Base-by-base conservation (phyloP, 2,329 filamentous ascomycete genomes). In the Phialophora macrospora region DNA sequence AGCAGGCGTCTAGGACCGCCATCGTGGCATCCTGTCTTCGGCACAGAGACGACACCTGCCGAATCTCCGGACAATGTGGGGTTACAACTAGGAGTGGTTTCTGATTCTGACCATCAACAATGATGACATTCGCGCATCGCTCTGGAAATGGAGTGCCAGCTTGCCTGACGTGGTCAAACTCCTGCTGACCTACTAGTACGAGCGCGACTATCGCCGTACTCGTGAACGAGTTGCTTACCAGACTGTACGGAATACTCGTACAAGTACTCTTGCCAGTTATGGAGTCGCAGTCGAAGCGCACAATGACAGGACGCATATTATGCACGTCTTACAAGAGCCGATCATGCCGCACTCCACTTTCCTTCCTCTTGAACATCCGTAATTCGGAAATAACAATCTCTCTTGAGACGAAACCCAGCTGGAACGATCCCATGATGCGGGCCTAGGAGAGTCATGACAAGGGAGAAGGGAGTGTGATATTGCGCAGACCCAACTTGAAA, bases 401-500 rank as follows among this genome's bases (percentile, higher is more conserved):
- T 17, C 17, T 7, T 44, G 38, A n/a, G 17, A 44, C 38, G 38
- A n/a, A 2, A 44, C 17, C 6, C 38, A n/a, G 14, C 14, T 44
- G 38, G 6, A n/a, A 44, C n/a, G 14, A 20, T 44, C 38, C 6
- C 38, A 44, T 44, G 38, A 44, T 44, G 5, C 38, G 34, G 34
- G 34, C 34, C 20, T 49, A 1, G 44, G 44, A 20, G 24, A 44
- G 41, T 34, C 17, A 22, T 38, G 4, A 20, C 46, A 38, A 48
- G 6, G 8, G 57, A 48, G n/a, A 38, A 32, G 8, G 24, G 28
- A 28, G 7, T 8, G 20, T 22, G 22, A 59, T 28, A 22, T 34
- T 20, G 11, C 24, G 11, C n/a, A 60, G 28, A 54, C 14, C 11
- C 46, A 60, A 17, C 46, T 9, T 38, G 58, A 54, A 51, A 60